A percentile compares a stretch with the other conserved stretches of the same genome.
These are phyloP conservation scores for Pseudogymnoascus sp. DNA, from an alignment of 2,329 filamentous ascomycete genomes.

Conservation along the genomic window DNA sequence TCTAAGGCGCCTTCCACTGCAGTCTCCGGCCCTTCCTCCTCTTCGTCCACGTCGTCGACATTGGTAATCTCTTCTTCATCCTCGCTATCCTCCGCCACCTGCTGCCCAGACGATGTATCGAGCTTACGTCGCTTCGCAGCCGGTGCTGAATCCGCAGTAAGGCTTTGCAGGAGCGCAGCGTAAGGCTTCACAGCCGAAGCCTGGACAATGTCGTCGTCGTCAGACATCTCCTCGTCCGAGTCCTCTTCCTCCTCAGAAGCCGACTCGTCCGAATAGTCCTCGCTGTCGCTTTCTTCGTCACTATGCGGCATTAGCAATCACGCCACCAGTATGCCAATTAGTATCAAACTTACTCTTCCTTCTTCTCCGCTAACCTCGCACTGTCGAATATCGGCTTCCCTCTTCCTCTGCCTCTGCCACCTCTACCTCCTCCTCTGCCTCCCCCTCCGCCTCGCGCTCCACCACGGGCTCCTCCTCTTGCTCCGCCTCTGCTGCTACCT, in stretches of 20 bases:
- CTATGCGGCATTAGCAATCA: conserved; percentile 19
- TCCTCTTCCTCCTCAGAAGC: conserved; percentile 35
- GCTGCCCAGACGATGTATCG: conserved; percentile 28
- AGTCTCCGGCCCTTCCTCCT: conserved; percentile 41
- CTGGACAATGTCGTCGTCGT: conserved; percentile 36
- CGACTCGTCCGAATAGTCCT: conserved; percentile 34
- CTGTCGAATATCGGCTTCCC: conserved; percentile 41
- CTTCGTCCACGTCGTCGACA: conserved; percentile 42
- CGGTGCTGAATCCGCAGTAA: conserved; percentile 42
- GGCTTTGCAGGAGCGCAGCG: conserved; percentile 51
- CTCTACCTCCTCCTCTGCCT: conserved; percentile 24
- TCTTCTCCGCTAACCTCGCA: conserved; percentile 40
- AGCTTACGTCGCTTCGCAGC: conserved; percentile 54
- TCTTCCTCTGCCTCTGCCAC: conserved; percentile 28
- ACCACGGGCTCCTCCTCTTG: conserved; percentile 22
- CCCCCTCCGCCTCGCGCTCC: conserved; percentile 31
- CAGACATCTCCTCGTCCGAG: conserved; percentile 41
- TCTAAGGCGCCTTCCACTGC: conserved; percentile 31
- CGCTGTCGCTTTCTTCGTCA: conserved; percentile 26
- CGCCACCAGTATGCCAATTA: neutral
- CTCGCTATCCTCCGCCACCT: conserved; percentile 16
- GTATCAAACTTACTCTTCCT: conserved; percentile 31
- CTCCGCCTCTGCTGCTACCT: conserved; percentile 25
- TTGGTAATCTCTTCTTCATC: conserved; percentile 34
- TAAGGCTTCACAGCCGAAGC: conserved; percentile 44